Evolutionary conservation across 257 asterid species (phyloP).

Genomic region (Przewalskia tangutica): DNA sequence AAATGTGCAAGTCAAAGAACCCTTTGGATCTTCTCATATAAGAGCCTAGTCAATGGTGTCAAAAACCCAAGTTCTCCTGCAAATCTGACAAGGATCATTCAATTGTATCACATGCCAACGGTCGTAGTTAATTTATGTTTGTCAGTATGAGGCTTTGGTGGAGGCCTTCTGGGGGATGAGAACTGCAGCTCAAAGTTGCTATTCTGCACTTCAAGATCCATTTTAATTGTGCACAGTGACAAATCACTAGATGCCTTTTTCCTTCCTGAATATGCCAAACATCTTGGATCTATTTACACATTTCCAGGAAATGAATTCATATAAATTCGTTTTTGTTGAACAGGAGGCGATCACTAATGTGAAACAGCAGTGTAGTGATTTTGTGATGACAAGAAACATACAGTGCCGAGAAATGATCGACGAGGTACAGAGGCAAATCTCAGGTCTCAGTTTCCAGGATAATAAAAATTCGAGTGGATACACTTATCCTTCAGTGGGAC

Average conservation of each 20-base stretch:
- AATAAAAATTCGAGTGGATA: conserved; percentile 35
- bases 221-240: background rate
- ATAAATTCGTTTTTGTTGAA: conserved; percentile 4
- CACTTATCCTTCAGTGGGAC: conserved; percentile 46
- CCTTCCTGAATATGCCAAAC: background rate
- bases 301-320: background rate
- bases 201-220: background rate
- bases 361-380: conserved; percentile 96
- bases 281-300: background rate
- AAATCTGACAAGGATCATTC: background rate
- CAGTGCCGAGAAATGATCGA: conserved; percentile 97
- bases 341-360: conserved; percentile 86
- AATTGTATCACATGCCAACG: background rate
- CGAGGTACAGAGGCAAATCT: conserved; percentile 73
- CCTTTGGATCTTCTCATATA: background rate
- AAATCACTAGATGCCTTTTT: background rate
- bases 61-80: background rate
- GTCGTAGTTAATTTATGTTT: too few species aligned
- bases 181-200: background rate
- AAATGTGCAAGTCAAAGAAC: background rate
- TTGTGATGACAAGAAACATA: conserved; percentile 82
- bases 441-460: conserved; percentile 89
- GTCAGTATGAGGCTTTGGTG: background rate
- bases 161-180: background rate
- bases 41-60: background rate